A percentile compares a stretch with the other conserved stretches of the same genome.
phyloP scores from a whole-genome alignment of 495 filamentous ascomycete genomes.

The Elaphomyces granulatus region DNA sequence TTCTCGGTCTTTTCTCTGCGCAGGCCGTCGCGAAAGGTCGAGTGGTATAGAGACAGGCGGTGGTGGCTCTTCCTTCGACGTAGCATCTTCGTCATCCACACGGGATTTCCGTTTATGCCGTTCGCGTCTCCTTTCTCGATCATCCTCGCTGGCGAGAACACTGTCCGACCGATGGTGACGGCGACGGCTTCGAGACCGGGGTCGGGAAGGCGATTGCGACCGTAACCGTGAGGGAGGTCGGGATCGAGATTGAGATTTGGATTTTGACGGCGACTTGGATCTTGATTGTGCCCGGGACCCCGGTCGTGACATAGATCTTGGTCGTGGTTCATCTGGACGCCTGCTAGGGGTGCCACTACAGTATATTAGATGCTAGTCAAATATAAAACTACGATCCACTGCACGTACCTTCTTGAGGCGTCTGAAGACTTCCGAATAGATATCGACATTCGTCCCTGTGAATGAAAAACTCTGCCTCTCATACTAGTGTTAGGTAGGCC shows the following conservation, averaged over 20 bases:
- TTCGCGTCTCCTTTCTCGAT: constrained; percentile 31
- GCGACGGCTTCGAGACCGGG: constrained; percentile 37
- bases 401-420: constrained; percentile 26
- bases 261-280: constrained; percentile 1
- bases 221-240: constrained; percentile 21
- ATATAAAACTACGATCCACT: not conserved
- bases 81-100: constrained; percentile 35
- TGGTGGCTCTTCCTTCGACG: no score
- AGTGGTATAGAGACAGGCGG: no score
- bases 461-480: constrained; percentile 27
- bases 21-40: no score
- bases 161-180: constrained; percentile 46
- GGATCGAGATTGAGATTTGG: constrained; percentile 16
- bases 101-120: constrained; percentile 29
- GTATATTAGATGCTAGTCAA: constrained; percentile 2
- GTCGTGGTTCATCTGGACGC: constrained; percentile 9
- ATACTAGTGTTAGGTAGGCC: constrained; percentile 66
- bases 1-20: constrained; percentile 23
- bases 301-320: not conserved
- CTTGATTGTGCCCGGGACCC: constrained; percentile 2
- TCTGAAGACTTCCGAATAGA: constrained; percentile 16
- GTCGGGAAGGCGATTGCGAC: constrained; percentile 24
- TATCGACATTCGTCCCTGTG: constrained; percentile 15
- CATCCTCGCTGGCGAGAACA: constrained; percentile 32
- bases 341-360: constrained; percentile 13